phyloP scores from a whole-genome alignment of 768 basidiomycete genomes.

The Tubosaeta sp. region DNA sequence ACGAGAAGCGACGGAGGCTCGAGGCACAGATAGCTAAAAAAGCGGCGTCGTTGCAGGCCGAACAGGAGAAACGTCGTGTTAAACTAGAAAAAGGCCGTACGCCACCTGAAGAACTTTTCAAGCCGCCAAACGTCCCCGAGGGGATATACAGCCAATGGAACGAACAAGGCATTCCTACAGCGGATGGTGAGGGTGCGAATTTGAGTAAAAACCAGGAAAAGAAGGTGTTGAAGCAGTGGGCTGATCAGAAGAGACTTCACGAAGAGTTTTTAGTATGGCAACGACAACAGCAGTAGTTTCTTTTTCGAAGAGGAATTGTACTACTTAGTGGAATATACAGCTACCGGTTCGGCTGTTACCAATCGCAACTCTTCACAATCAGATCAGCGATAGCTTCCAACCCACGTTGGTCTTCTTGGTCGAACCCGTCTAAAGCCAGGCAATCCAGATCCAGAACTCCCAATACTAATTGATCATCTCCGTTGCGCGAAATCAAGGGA shows the following conservation, averaged over 20 bases:
- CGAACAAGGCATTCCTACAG: conserved; percentile 76
- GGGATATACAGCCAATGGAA: conserved; percentile 83
- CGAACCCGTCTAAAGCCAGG: conserved; percentile 64
- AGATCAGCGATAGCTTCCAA: conserved; percentile 68
- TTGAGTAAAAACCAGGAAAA: conserved; percentile 78
- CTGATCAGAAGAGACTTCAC: conserved; percentile 72
- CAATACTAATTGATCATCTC: conserved; percentile 33
- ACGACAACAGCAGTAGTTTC: conserved; percentile 16
- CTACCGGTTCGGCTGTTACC: conserved; percentile 38
- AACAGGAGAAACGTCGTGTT: conserved; percentile 61
- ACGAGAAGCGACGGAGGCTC: conserved; percentile 76
- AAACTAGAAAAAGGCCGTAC: conserved; percentile 84
- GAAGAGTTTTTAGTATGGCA: conserved; percentile 64
- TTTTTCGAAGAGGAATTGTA: neutral
- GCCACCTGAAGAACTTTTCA: conserved; percentile 76
- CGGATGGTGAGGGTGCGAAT: conserved; percentile 81
- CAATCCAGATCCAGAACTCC: conserved; percentile 89
- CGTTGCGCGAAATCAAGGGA: conserved; percentile 51
- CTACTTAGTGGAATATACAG: neutral
- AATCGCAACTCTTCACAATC: conserved; percentile 60
- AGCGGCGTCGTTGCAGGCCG: conserved; percentile 60
- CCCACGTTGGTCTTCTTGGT: conserved; percentile 72
- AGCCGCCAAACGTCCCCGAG: conserved; percentile 69
- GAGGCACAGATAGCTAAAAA: conserved; percentile 81
- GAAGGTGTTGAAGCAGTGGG: conserved; percentile 71